Evolutionary conservation across 2,329 filamentous ascomycete species (phyloP).

Genomic region (Diplodia mutila): DNA sequence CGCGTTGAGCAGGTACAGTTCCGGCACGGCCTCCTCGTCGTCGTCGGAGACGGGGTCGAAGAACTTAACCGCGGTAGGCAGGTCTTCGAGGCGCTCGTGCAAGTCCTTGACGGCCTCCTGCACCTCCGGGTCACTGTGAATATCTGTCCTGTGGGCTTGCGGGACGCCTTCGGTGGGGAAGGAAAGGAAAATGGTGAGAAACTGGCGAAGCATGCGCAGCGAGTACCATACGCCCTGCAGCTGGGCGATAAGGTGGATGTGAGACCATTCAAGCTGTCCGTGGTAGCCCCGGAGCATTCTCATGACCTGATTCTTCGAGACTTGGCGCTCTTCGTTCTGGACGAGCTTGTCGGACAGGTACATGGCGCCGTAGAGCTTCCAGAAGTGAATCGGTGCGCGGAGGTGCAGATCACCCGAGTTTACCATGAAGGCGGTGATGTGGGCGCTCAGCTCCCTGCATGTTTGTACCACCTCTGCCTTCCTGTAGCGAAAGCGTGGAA

Average conservation of each 20-base stretch:
- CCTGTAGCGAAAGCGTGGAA: conserved; percentile 11
- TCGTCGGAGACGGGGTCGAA: conserved; percentile 1
- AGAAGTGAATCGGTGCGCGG: conserved; percentile 7
- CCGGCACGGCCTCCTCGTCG: conserved; percentile 2
- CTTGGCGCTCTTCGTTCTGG: not conserved
- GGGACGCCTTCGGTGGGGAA: not conserved
- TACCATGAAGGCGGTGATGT: conserved; percentile 16
- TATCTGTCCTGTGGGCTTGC: not conserved
- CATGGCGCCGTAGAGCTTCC: conserved; percentile 13
- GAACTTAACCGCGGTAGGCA: conserved; percentile 1
- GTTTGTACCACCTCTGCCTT: not conserved
- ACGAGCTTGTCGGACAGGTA: conserved; percentile 18
- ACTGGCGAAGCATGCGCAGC: conserved; percentile 24
- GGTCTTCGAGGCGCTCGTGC: not conserved
- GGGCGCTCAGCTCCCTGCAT: conserved; percentile 9
- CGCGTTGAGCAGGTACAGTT: not conserved
- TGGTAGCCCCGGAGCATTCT: not conserved
- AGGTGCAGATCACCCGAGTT: not conserved
- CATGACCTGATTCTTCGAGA: conserved; percentile 6
- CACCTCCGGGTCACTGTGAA: not conserved
- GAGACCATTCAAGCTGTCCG: conserved; percentile 3
- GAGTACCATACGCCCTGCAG: conserved; percentile 23
- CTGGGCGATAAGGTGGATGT: conserved; percentile 19
- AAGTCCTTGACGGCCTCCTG: not conserved
- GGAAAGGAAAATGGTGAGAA: not conserved